A percentile compares a stretch with the other conserved stretches of the same genome.
Evolutionary conservation across 352 stramenopile genomes (phyloP).

Genomic region (Phytophthora syringae): DNA sequence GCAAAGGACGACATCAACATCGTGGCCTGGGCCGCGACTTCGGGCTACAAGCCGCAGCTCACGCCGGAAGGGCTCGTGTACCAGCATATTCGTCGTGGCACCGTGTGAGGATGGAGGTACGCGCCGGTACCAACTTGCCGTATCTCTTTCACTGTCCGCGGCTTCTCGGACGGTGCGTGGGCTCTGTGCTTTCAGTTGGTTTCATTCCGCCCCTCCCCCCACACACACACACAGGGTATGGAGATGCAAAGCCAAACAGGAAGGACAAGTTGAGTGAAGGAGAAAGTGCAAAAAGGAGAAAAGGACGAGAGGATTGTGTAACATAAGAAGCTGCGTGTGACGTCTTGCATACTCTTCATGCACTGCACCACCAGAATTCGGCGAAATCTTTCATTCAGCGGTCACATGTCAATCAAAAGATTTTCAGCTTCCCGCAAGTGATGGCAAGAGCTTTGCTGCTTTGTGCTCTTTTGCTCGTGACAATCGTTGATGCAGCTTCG

Average conservation of each 20-base stretch:
- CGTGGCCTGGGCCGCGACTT: constrained; percentile 41
- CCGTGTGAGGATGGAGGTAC: constrained; percentile 72
- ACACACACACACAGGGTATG: no score
- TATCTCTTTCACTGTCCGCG: no score
- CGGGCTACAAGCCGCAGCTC: constrained; percentile 42
- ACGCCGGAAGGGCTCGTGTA: constrained; percentile 63
- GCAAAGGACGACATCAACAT: constrained; percentile 76
- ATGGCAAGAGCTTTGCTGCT: background rate
- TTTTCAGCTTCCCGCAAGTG: background rate
- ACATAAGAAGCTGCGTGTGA: constrained; percentile 33
- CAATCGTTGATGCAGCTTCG: background rate
- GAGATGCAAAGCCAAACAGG: no score
- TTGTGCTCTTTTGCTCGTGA: constrained; percentile 1
- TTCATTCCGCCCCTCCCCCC: no score
- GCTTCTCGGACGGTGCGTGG: no score
- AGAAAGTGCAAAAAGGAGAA: no score
- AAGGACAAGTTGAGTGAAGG: no score
- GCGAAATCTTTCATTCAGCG: background rate
- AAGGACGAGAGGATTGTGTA: no score
- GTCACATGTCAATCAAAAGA: constrained; percentile 2
- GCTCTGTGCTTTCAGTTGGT: no score
- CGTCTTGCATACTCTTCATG: constrained; percentile 11
- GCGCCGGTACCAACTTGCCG: no score
- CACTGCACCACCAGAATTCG: constrained; percentile 22
- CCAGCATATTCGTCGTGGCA: constrained; percentile 77